These are phyloP conservation scores for Paraphaeosphaeria sporulosa DNA, from an alignment of 2,329 filamentous ascomycete species.

Conservation along the genomic window DNA sequence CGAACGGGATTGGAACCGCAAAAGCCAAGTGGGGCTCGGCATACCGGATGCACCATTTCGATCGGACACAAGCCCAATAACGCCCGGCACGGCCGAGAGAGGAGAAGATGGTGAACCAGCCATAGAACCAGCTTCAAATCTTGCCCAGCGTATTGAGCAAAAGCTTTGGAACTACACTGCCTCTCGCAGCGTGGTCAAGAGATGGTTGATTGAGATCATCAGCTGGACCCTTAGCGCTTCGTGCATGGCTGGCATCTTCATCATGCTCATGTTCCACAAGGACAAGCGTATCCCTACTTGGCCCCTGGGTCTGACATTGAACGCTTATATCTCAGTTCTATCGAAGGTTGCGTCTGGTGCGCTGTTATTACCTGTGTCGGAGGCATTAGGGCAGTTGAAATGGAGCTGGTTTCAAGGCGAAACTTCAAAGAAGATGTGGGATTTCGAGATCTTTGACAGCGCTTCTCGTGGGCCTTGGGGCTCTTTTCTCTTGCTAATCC, in stretches of 20 bases:
- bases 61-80: conserved; percentile 16
- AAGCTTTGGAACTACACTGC: conserved; percentile 19
- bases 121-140: conserved; percentile 1
- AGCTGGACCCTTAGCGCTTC: conserved; percentile 23
- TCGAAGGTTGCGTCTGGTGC: conserved; percentile 21
- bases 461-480: conserved; percentile 29
- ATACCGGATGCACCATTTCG: conserved; percentile 15
- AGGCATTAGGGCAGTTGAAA: conserved; percentile 29
- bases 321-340: conserved; percentile 26
- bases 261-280: conserved; percentile 12
- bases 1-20: conserved; percentile 11
- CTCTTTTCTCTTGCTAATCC: conserved; percentile 19
- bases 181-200: conserved; percentile 17
- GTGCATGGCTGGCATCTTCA: conserved; percentile 22
- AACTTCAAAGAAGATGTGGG: conserved; percentile 20
- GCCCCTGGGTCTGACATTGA: conserved; percentile 21
- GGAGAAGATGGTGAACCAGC: background rate
- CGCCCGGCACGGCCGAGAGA: conserved; percentile 17
- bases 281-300: conserved; percentile 16
- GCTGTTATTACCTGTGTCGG: conserved; percentile 20
- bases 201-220: conserved; percentile 23
- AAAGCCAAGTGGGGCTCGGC: conserved; percentile 16
- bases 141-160: conserved; percentile 21
- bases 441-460: conserved; percentile 36
- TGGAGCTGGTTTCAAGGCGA: conserved; percentile 26